phyloP scores from a whole-genome alignment of 805 yeast genomes.

The Saccharomycopsis selenospora region DNA sequence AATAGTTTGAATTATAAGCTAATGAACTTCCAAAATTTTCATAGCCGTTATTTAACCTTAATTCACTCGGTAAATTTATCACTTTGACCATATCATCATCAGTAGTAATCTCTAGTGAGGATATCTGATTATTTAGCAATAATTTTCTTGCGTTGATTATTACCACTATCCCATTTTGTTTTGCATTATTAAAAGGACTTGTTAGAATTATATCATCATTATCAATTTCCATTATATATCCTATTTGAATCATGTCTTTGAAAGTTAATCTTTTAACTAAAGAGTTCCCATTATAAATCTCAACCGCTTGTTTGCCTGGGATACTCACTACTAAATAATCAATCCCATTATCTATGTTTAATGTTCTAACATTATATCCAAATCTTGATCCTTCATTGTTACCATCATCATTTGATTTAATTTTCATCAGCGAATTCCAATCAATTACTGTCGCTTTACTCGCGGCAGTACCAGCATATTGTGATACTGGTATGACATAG shows the following conservation, averaged over 20 bases:
- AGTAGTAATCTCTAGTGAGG: not conserved
- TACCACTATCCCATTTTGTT: not conserved
- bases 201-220: not conserved
- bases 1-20: constrained; percentile 24
- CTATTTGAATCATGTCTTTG: not conserved
- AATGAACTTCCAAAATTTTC: constrained; percentile 38
- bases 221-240: not conserved
- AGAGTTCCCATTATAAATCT: not conserved
- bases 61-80: no score
- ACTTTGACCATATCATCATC: constrained; percentile 4
- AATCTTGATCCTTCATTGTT: not conserved
- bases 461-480: no score
- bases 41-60: constrained; percentile 28
- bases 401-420: not conserved
- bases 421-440: no score
- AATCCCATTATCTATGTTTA: not conserved
- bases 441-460: no score
- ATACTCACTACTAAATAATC: not conserved
- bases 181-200: not conserved
- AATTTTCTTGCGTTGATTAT: no score
- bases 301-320: constrained; percentile 1
- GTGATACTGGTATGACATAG: constrained; percentile 38
- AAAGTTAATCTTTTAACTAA: not conserved
- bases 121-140: not conserved
- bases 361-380: not conserved